phyloP scores from a whole-genome alignment of 352 stramenopile genomes.

The Plasmopara halstedii region DNA sequence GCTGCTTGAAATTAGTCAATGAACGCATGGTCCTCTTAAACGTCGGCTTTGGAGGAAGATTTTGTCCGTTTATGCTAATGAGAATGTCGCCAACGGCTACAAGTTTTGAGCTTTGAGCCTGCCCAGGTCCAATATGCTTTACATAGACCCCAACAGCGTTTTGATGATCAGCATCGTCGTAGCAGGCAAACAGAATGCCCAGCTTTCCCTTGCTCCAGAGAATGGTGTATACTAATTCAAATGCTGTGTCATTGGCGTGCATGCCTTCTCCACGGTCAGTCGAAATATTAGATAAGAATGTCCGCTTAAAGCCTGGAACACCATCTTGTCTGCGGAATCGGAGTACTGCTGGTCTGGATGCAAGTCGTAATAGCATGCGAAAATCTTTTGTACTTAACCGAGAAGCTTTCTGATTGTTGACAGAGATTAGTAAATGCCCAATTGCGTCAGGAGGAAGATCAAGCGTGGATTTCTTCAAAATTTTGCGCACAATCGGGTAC shows the following conservation, averaged over 20 bases:
- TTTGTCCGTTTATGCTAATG: conserved; percentile 27
- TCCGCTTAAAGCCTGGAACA: conserved; percentile 9
- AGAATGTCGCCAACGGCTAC: conserved; percentile 33
- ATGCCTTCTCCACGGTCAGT: conserved; percentile 4
- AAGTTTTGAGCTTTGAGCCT: conserved; percentile 27
- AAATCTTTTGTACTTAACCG: conserved; percentile 20
- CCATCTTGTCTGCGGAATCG: conserved; percentile 21
- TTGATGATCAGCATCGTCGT: conserved; percentile 23
- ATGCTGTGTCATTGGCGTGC: neutral
- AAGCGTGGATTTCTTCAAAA: conserved; percentile 28
- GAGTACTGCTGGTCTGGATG: conserved; percentile 30
- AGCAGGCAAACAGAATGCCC: conserved; percentile 37
- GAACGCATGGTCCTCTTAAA: conserved; percentile 33
- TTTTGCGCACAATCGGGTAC: conserved; percentile 22
- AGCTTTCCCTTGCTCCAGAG: conserved; percentile 31
- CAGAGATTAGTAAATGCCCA: conserved; percentile 28
- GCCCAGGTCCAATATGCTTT: conserved; percentile 27
- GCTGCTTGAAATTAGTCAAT: conserved; percentile 24
- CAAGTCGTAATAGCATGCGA: conserved; percentile 22
- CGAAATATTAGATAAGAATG: conserved; percentile 13
- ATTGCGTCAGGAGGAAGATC: conserved; percentile 23
- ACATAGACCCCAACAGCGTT: conserved; percentile 36
- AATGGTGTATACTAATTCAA: conserved; percentile 28
- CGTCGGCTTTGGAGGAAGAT: conserved; percentile 17
- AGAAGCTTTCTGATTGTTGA: conserved; percentile 27